Evolutionary conservation across 1,284 basidiomycete genomes (phyloP), one percentile per base, ranked within the genome.

Genomic region (Hymenochaete sp.): DNA sequence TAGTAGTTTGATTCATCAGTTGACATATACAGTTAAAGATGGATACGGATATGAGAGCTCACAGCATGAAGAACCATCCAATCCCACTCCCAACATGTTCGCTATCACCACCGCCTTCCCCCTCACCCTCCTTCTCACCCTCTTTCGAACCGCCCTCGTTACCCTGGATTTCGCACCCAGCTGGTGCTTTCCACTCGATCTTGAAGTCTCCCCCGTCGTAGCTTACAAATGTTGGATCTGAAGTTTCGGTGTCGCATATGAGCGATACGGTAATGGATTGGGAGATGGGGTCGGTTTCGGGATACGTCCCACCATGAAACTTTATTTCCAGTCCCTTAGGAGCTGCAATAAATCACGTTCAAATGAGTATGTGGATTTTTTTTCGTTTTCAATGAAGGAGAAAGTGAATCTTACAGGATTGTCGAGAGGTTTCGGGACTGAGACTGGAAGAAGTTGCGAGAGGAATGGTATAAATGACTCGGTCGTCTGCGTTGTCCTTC

Each of bases 51-150:
- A 31, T 38, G 9, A 33, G 38, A 31, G 71, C 85, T 62, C 59
- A 85, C 85, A 87, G 66, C 19, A 88, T 67, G 67, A 90, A 85
- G 67, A 90, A 90, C 71, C 82, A 87, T 3, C 85, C 82, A 31
- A 89, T 65, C 14, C 84, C 84, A 56, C 79, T 83, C 8, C 83
- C 80, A n/a, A 78, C 72, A 2, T 55, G 47, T 62, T 59, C 5
- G 50, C 56, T 25, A 38, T 57, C 56, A 25, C 55, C 59, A 35
- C 61, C 59, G n/a, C 60, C 57, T 1, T 54, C 59, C 8, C 56
- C 59, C n/a, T 62, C 57, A 6, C 57, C 62, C 38, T 62, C 60
- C 35, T 60, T n/a, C n/a, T n/a, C n/a, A n/a, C n/a, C n/a, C 14
- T 35, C 32, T 19, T 35, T 53, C n/a, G 62, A 57, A 3, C 38